A percentile compares a stretch with the other conserved stretches of the same genome.
Conservation (phyloP, 2,329 filamentous ascomycete species). For the Aspergillus alliaceus region DNA sequence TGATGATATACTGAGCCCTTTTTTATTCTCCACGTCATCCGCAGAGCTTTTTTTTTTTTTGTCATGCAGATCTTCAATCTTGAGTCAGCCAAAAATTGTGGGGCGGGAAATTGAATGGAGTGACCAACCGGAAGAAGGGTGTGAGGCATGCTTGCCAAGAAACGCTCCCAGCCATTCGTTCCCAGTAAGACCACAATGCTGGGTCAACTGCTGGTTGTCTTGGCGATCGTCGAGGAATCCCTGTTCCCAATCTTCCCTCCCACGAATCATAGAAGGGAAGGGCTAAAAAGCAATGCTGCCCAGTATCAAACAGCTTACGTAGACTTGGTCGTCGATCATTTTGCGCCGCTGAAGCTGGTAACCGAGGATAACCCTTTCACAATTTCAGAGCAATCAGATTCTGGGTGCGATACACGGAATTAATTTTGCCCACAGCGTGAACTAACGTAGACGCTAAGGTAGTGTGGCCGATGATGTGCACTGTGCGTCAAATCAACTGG, state of each 20-base stretch:
- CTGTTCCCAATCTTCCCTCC: neutral
- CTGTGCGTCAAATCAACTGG: conserved; percentile 11
- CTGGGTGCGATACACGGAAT: neutral
- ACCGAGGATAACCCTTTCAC: neutral
- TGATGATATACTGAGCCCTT: too few species aligned
- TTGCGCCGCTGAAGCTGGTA: neutral
- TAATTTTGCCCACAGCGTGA: neutral
- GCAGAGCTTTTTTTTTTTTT: too few species aligned
- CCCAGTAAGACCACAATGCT: neutral
- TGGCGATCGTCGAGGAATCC: neutral
- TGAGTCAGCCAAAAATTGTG: neutral
- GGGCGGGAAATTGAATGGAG: neutral
- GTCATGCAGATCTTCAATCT: neutral
- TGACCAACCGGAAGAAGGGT: neutral
- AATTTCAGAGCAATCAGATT: neutral
- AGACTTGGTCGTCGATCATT: neutral
- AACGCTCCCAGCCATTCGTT: neutral
- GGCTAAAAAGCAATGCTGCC: neutral
- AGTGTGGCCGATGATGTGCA: conserved; percentile 11
- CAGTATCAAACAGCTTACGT: neutral
- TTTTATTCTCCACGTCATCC: neutral
- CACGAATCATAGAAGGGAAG: neutral
- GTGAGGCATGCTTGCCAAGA: neutral
- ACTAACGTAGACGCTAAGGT: conserved; percentile 8
- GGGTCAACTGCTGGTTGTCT: neutral